Evolutionary conservation across 1,284 basidiomycete genomes (phyloP).

Genomic region (Rhizoctonia solani): DNA sequence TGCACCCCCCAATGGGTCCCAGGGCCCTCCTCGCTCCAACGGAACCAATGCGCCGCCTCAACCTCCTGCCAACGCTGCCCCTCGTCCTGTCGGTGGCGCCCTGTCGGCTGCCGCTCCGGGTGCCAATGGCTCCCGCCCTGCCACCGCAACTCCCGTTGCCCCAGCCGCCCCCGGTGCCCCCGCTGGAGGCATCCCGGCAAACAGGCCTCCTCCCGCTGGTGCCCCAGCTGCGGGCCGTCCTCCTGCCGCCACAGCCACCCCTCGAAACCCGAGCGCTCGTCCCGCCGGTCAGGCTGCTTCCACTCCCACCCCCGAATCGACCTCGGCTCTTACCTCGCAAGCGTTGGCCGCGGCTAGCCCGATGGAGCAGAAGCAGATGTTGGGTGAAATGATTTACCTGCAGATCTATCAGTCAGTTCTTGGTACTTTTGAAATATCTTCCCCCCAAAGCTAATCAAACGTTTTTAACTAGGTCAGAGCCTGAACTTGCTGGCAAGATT

Average conservation of each 20-base stretch:
- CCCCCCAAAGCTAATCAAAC: constrained; percentile 37
- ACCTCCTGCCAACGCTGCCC: constrained; percentile 49
- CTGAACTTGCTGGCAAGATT: constrained; percentile 94
- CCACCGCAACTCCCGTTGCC: constrained; percentile 41
- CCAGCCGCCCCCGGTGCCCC: constrained; percentile 5
- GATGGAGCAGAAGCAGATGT: constrained; percentile 95
- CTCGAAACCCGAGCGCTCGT: constrained; percentile 37
- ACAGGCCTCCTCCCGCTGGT: constrained; percentile 33
- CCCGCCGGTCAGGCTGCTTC: constrained; percentile 39
- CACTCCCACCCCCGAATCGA: constrained; percentile 30
- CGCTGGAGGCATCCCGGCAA: no score
- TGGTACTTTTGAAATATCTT: not conserved
- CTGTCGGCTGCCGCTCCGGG: constrained; percentile 38
- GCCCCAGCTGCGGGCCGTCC: constrained; percentile 30
- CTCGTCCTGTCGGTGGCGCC: constrained; percentile 44
- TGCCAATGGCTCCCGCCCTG: constrained; percentile 45
- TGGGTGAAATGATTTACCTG: constrained; percentile 92
- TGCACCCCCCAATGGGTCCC: constrained; percentile 63
- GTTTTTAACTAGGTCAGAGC: constrained; percentile 53
- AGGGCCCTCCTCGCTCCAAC: constrained; percentile 40
- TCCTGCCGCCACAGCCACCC: constrained; percentile 51
- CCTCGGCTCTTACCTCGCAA: constrained; percentile 48
- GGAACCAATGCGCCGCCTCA: constrained; percentile 54
- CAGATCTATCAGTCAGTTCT: constrained; percentile 74
- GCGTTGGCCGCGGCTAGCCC: constrained; percentile 74